These are phyloP conservation scores for Chlorella sp. DNA, from an alignment of 139 green algal genomes.

Conservation along the genomic window DNA sequence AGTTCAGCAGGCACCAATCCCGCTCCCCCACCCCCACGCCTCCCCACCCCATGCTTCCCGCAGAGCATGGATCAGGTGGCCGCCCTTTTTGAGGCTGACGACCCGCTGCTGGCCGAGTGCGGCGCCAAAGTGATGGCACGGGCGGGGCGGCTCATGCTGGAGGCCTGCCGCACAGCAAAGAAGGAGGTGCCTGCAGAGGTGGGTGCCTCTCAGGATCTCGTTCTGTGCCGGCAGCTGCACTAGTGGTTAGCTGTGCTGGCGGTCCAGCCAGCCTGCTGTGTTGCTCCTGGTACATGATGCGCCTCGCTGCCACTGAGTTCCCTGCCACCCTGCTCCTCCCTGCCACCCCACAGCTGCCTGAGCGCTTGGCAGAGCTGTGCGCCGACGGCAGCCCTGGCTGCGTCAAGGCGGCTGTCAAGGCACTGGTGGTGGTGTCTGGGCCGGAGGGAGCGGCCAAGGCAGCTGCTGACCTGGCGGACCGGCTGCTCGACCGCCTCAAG, in stretches of 20 bases:
- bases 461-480: slow-evolving; percentile 43
- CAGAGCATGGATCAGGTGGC: slow-evolving; percentile 34
- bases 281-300: too few relatives aligned
- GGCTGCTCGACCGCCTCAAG: slow-evolving; percentile 44
- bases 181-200: background rate
- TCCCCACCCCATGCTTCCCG: background rate
- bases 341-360: background rate
- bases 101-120: slow-evolving; percentile 31
- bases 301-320: too few relatives aligned
- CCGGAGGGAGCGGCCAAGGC: background rate
- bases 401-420: slow-evolving; percentile 44
- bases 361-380: slow-evolving; percentile 31
- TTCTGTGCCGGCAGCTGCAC: too few relatives aligned
- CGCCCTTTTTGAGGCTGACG: slow-evolving; percentile 41
- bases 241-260: too few relatives aligned
- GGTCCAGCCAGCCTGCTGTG: too few relatives aligned
- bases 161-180: background rate
- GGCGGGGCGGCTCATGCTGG: slow-evolving; percentile 41
- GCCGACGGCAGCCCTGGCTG: background rate
- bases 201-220: background rate
- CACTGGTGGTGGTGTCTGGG: slow-evolving; percentile 41
- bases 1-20: too few relatives aligned
- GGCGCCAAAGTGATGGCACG: slow-evolving; percentile 47
- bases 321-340: background rate
- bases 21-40: background rate